Percentiles rank a stretch among this genome's conserved stretches.
Conservation (phyloP, 441 rosid genomes). For the Aquilaria agallochum region DNA sequence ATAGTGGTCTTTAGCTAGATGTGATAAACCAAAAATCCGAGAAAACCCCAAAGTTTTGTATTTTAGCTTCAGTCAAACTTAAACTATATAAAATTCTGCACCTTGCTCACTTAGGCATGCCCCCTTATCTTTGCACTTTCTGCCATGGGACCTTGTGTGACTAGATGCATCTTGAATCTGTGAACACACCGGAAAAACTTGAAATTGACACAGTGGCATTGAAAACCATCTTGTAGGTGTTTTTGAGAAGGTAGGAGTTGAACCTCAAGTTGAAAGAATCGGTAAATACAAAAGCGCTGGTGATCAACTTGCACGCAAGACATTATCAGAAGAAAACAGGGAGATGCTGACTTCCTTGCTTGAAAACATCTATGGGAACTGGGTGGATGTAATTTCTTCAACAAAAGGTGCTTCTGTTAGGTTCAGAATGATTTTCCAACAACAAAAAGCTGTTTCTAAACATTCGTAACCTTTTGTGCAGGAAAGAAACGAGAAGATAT, state of each 20-base stretch:
- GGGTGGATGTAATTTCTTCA: constrained; percentile 84
- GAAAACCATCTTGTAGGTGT: constrained; percentile 48
- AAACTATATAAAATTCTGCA: too few relatives aligned
- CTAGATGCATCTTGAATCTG: too few relatives aligned
- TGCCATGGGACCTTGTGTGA: too few relatives aligned
- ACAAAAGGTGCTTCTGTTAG: constrained; percentile 52
- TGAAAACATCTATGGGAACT: constrained; percentile 83
- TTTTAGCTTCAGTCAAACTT: too few relatives aligned
- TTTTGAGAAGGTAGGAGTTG: constrained; percentile 82
- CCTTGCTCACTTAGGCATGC: too few relatives aligned
- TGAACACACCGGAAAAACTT: too few relatives aligned
- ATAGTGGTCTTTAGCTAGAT: too few relatives aligned
- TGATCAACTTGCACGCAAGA: constrained; percentile 82
- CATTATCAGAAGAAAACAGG: constrained; percentile 85
- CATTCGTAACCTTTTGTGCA: constrained; percentile 35
- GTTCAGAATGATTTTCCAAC: constrained; percentile 12
- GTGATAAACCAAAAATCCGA: too few relatives aligned
- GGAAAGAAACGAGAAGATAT: constrained; percentile 81
- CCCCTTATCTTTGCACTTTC: too few relatives aligned
- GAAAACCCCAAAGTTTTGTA: too few relatives aligned
- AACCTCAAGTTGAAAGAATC: constrained; percentile 88
- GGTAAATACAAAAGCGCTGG: constrained; percentile 98
- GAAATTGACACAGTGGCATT: not conserved
- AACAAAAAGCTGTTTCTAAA: constrained; percentile 21
- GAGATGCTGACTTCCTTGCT: constrained; percentile 93